Percentiles rank a stretch among this genome's conserved stretches.
These are phyloP conservation scores for Diatrype stigma DNA, from an alignment of 2,329 filamentous ascomycete genomes.

Conservation along the genomic window DNA sequence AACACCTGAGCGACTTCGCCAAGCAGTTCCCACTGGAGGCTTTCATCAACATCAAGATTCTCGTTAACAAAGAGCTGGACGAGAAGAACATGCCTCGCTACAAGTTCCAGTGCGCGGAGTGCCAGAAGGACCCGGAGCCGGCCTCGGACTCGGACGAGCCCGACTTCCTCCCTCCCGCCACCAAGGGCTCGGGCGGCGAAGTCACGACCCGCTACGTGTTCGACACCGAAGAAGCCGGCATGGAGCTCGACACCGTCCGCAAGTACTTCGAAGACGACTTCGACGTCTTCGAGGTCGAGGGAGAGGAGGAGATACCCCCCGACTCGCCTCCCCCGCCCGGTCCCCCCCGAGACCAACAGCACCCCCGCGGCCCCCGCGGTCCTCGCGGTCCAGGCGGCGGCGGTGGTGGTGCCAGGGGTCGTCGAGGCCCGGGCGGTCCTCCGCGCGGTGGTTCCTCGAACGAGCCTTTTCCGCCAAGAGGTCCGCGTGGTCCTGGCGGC, in stretches of 20 bases:
- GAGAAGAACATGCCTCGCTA: constrained; percentile 59
- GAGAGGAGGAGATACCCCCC: constrained; percentile 60
- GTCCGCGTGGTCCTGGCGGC: too few species aligned
- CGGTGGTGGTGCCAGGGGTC: constrained; percentile 6
- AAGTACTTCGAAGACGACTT: constrained; percentile 70
- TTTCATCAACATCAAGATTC: constrained; percentile 83
- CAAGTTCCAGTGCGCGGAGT: constrained; percentile 54
- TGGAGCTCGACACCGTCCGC: constrained; percentile 64
- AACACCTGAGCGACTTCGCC: constrained; percentile 69
- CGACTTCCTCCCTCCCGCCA: constrained; percentile 24
- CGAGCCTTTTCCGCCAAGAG: too few species aligned
- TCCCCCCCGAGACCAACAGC: constrained; percentile 14
- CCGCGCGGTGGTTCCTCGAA: too few species aligned
- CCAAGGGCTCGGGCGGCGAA: constrained; percentile 43
- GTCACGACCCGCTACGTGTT: constrained; percentile 89
- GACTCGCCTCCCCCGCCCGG: constrained; percentile 18
- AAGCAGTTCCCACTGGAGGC: constrained; percentile 66
- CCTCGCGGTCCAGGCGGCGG: constrained; percentile 20
- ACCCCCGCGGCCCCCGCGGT: constrained; percentile 22
- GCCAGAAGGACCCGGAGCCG: constrained; percentile 36
- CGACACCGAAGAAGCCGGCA: constrained; percentile 68
- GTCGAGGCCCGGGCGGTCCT: constrained; percentile 19
- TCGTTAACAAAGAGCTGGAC: constrained; percentile 77
- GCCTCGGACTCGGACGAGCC: constrained; percentile 30
- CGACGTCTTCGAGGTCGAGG: constrained; percentile 73